Percentiles rank a stretch among this genome's conserved stretches.
These are phyloP conservation scores for Leishmania turanica DNA, from an alignment of 208 protist species.

Conservation along the genomic window DNA sequence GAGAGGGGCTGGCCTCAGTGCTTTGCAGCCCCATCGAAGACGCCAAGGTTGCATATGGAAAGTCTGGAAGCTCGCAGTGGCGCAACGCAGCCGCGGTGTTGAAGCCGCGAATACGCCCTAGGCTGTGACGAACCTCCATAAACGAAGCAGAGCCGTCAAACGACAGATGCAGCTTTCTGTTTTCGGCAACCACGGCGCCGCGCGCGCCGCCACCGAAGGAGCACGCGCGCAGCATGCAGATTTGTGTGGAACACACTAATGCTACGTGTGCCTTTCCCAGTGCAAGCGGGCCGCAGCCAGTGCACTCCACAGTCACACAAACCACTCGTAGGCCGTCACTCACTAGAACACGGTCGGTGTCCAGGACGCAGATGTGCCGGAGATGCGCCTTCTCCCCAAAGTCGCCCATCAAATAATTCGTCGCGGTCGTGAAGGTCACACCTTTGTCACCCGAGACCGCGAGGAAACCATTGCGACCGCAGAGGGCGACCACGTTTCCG, in stretches of 20 bases:
- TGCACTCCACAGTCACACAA: conserved; percentile 3
- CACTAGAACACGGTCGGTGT: conserved; percentile 24
- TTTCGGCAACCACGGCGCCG: conserved; percentile 53
- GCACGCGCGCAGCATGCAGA: conserved; percentile 29
- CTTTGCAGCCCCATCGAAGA: background rate
- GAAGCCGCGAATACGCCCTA: conserved; percentile 62
- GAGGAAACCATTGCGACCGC: conserved; percentile 52
- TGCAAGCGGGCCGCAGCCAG: conserved; percentile 13
- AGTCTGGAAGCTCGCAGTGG: conserved; percentile 24
- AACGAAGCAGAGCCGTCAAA: conserved; percentile 56
- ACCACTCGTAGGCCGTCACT: conserved; percentile 9
- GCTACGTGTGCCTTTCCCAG: conserved; percentile 18
- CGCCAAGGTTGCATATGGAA: conserved; percentile 7
- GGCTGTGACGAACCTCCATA: conserved; percentile 55
- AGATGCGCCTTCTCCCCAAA: conserved; percentile 7
- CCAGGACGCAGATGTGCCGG: conserved; percentile 25
- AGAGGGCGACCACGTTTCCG: conserved; percentile 53
- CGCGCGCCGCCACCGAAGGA: conserved; percentile 12
- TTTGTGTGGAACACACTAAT: conserved; percentile 24
- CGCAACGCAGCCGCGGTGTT: conserved; percentile 32
- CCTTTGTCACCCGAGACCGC: conserved; percentile 70
- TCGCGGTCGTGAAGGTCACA: conserved; percentile 48
- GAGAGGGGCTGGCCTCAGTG: background rate
- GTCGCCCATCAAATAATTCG: background rate
- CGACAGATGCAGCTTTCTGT: conserved; percentile 56